A percentile compares a stretch with the other conserved stretches of the same genome.
Evolutionary conservation across 73 alveolate genomes (phyloP).

Genomic region (Paramecium biaurelia): DNA sequence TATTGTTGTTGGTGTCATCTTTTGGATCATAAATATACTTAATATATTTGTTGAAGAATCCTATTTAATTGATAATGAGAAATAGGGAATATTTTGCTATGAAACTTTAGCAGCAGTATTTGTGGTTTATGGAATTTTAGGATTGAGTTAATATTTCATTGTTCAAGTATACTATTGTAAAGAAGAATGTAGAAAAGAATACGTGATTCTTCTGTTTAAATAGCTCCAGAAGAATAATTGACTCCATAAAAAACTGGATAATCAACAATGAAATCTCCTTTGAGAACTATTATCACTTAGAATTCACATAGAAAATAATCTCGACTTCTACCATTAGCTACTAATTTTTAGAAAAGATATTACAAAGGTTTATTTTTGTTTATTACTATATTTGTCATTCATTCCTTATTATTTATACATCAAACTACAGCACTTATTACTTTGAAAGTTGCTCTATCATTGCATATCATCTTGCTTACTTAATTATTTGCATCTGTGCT

Average conservation of each 20-base stretch:
- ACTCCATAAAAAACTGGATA: slow-evolving; percentile 3
- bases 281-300: neutral
- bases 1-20: neutral
- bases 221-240: neutral
- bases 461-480: neutral
- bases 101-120: neutral
- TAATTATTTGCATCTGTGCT: neutral
- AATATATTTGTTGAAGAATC: neutral
- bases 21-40: neutral
- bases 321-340: neutral
- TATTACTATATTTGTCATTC: neutral
- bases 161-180: neutral
- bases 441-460: neutral
- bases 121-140: neutral
- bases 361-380: neutral
- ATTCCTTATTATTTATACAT: neutral
- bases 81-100: neutral
- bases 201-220: neutral
- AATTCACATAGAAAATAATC: neutral
- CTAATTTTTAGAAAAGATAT: neutral
- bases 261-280: neutral
- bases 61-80: neutral
- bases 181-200: neutral
- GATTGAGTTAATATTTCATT: neutral
- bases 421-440: neutral